Base-by-base conservation (phyloP, 164 flowering plant species). In the Euptelea pleiosperma region DNA sequence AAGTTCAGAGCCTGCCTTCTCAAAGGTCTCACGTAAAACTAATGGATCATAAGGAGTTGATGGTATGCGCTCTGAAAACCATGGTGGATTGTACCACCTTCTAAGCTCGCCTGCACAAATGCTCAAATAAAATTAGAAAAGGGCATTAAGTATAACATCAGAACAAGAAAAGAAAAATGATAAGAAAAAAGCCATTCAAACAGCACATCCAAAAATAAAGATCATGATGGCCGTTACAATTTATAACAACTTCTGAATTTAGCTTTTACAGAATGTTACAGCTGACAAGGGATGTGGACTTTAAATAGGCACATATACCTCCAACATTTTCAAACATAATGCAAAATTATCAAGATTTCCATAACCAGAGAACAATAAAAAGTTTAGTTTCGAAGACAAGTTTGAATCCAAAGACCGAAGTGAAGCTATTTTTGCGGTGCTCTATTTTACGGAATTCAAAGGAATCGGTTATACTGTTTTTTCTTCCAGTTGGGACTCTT, bases 11-110 rank as follows among this genome's bases (percentile, higher is more conserved):
- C 70, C 55, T 78, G 39, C 98, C 91, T 84, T 89, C 75, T 92
- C 98, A 79, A 92, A 89, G 22, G 89, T 82, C 60, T 68, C 31
- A 30, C 98, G 82, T 37, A 92, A 58, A 44, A 72, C 70, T 36
- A 83, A 57, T 29, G 93, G 89, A 65, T 89, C 89, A 70, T 89
- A 92, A 53, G 96, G 86, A 64, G 78, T 59, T 47, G 87, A 80
- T 21, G 98, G 97, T 35, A 85, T 77, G 26, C 50, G 47, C 70
- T 83, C 97, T 16, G 79, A 65, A 54, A 24, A 92, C 98, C 96
- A 92, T 28, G 80, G 78, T 34, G 98, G 98, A 71, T 89, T 90
- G 62, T 82, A 92, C 98, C 98, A 89, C 55, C 94, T 82, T 75
- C 85, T 81, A 15, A 87, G 77, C 31, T 52, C 85, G 55, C 97